Base-by-base conservation (phyloP, 768 basidiomycete species). In the Phaeotremella fagi region DNA sequence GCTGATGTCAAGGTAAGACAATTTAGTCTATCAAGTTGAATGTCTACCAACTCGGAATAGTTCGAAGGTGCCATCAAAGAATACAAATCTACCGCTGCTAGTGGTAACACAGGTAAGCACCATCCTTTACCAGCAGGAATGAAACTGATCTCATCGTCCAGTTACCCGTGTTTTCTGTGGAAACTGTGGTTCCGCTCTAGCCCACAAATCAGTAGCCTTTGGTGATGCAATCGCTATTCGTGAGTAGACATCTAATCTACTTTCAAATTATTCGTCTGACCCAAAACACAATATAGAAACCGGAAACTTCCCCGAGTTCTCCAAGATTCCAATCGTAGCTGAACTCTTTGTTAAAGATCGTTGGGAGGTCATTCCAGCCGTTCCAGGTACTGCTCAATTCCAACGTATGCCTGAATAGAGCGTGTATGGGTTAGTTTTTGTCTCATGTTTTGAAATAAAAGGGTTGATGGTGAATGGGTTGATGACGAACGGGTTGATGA, bases 101-200 rank as follows among this genome's bases (percentile, higher is more conserved):
- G 50, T n/a, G 64, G 64, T 29, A 66, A 66, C 59, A 66, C 64
- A 15, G 64, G 65, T 67, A 27, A n/a, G n/a, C n/a, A n/a, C n/a
- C n/a, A n/a, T n/a, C n/a, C n/a, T n/a, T n/a, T n/a, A n/a, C n/a
- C n/a, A n/a, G n/a, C n/a, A n/a, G n/a, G n/a, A n/a, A n/a, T n/a
- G n/a, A n/a, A n/a, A n/a, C n/a, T n/a, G n/a, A n/a, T n/a, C n/a
- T n/a, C n/a, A n/a, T n/a, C 31, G 31, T 16, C 15, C 38, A 62
- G 64, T 62, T 29, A 60, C 64, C 22, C 55, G 64, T 25, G 25
- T 60, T 18, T 66, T 66, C 47, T 66, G 60, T 43, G 57, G 57
- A 9, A 57, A 45, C 23, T 68, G 63, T 41, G 66, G 66, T 4
- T 60, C 54, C 11, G 54, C 66, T 7, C 43, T 68, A 14, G 61